These are phyloP conservation scores for Schoenoplectus triqueter DNA, from an alignment of 202 grass and related monocot genomes.

Conservation along the genomic window DNA sequence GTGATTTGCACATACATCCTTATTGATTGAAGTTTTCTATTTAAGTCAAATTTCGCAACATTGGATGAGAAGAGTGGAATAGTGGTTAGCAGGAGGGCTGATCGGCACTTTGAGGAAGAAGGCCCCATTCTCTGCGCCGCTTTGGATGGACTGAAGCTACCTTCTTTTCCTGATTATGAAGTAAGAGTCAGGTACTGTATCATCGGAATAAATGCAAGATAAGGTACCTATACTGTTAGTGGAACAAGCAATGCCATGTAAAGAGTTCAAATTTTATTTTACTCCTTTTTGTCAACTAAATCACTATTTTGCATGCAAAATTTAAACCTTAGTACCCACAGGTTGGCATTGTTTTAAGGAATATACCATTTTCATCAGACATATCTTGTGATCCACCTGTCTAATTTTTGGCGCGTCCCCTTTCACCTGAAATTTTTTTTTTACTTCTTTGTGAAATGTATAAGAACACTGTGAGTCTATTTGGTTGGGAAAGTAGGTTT, in stretches of 20 bases:
- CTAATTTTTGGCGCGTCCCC: neutral
- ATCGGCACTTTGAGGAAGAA: constrained; percentile 97
- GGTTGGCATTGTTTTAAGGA: no score
- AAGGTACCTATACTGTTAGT: no score
- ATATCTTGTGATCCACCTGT: no score
- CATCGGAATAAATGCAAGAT: neutral
- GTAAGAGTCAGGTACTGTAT: constrained; percentile 80
- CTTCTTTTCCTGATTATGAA: constrained; percentile 79
- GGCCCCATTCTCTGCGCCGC: constrained; percentile 74
- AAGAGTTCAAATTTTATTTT: neutral
- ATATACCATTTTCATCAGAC: neutral
- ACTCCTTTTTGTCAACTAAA: neutral
- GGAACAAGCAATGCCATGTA: neutral
- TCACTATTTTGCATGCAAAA: neutral
- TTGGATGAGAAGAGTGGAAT: constrained; percentile 74
- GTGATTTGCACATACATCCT: neutral
- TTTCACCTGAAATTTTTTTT: neutral
- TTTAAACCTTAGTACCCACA: neutral
- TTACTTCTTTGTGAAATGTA: neutral
- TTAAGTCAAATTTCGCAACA: constrained; percentile 87
- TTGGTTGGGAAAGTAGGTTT: neutral
- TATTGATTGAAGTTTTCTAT: constrained; percentile 22
- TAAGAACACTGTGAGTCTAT: neutral
- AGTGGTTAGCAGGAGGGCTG: constrained; percentile 71
- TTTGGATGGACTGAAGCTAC: constrained; percentile 82